Evolutionary conservation across 2,329 filamentous ascomycete species (phyloP).

Genomic region (Sclerotinia minor): DNA sequence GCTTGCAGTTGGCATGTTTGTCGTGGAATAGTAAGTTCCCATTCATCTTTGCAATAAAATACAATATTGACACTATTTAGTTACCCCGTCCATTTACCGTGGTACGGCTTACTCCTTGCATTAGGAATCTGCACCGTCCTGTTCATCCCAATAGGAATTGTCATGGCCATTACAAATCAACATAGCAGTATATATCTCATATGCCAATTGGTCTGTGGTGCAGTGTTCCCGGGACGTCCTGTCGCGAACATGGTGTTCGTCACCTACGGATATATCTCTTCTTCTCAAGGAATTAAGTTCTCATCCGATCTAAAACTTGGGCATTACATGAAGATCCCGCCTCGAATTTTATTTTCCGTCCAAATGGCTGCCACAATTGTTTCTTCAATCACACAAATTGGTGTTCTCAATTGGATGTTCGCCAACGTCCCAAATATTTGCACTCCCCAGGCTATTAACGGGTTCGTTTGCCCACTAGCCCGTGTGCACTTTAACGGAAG

Average conservation of each 20-base stretch:
- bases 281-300: constrained; percentile 86
- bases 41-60: background rate
- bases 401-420: constrained; percentile 90
- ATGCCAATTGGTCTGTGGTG: constrained; percentile 81
- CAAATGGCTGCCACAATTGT: constrained; percentile 75
- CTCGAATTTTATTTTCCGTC: constrained; percentile 74
- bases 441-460: constrained; percentile 76
- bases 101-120: constrained; percentile 81
- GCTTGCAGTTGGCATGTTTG: constrained; percentile 76
- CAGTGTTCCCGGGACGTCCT: constrained; percentile 77
- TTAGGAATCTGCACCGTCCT: constrained; percentile 75
- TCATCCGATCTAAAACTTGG: constrained; percentile 83
- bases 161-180: constrained; percentile 91
- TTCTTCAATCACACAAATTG: constrained; percentile 78
- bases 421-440: constrained; percentile 73
- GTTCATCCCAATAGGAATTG: constrained; percentile 88
- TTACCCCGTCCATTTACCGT: constrained; percentile 79
- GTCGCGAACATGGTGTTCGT: constrained; percentile 94
- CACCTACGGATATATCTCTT: constrained; percentile 87
- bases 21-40: constrained; percentile 73
- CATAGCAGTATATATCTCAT: constrained; percentile 85
- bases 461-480: constrained; percentile 84
- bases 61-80: constrained; percentile 43
- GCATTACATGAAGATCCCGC: constrained; percentile 86
- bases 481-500: constrained; percentile 88